phyloP scores from a whole-genome alignment of 2,329 filamentous ascomycete species.

The Epichloe aotearoae region DNA sequence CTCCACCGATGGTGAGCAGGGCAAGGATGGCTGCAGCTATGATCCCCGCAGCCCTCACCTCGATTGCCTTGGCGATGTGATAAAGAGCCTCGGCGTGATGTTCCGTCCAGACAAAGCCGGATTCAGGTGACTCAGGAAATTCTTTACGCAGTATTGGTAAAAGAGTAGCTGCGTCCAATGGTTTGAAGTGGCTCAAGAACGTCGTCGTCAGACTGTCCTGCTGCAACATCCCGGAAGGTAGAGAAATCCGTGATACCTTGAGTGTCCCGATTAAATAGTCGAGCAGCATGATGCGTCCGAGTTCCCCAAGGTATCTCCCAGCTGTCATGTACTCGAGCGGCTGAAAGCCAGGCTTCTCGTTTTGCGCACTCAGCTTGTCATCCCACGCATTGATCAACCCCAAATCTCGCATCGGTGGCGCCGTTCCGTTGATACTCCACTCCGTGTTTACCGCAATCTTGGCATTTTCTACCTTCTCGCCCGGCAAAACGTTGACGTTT shows the following conservation, averaged over 20 bases:
- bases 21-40: constrained; percentile 61
- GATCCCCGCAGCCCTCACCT: constrained; percentile 59
- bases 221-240: constrained; percentile 43
- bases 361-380: constrained; percentile 47
- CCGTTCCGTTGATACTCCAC: constrained; percentile 68
- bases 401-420: constrained; percentile 49
- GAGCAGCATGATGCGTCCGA: constrained; percentile 56
- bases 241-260: constrained; percentile 23
- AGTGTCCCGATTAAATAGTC: constrained; percentile 44
- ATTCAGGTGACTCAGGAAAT: constrained; percentile 35
- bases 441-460: constrained; percentile 72
- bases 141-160: constrained; percentile 34
- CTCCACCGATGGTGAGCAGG: constrained; percentile 53
- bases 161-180: constrained; percentile 30
- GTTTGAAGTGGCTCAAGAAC: constrained; percentile 58
- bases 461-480: constrained; percentile 33
- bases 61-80: constrained; percentile 55
- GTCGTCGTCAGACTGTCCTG: constrained; percentile 56
- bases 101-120: constrained; percentile 48
- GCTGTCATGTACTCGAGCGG: constrained; percentile 78
- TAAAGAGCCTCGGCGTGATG: constrained; percentile 46
- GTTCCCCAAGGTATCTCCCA: constrained; percentile 64
- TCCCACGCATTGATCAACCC: constrained; percentile 62
- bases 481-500: constrained; percentile 34
- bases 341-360: constrained; percentile 63